Conservation (phyloP, 805 yeast species). For the Saccharomycopsis capsularis region DNA sequence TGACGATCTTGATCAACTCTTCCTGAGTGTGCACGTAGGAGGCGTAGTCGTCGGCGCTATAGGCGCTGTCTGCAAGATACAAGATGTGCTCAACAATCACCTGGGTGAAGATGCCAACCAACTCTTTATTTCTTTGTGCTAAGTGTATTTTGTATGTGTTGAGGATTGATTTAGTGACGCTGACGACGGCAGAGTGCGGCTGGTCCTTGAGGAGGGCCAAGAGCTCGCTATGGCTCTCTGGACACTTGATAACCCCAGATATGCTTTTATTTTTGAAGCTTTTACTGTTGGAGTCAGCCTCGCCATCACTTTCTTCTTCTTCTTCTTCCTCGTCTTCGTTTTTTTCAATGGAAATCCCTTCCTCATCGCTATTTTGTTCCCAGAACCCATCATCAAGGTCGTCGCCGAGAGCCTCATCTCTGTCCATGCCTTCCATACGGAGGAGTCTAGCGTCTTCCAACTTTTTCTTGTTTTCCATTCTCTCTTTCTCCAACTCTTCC, state of each 20-base stretch:
- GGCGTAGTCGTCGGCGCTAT: slow-evolving; percentile 29
- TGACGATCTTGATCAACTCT: slow-evolving; percentile 40
- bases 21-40: slow-evolving; percentile 34
- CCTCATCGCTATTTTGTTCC: slow-evolving; percentile 39
- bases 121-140: slow-evolving; percentile 76
- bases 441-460: slow-evolving; percentile 61
- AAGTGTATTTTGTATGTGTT: slow-evolving; percentile 65
- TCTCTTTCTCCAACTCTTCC: slow-evolving; percentile 59
- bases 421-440: slow-evolving; percentile 66
- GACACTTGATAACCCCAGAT: slow-evolving; percentile 34
- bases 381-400: slow-evolving; percentile 67
- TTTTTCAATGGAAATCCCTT: slow-evolving; percentile 34
- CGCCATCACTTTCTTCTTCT: slow-evolving; percentile 30
- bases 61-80: slow-evolving; percentile 36
- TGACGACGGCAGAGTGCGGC: slow-evolving; percentile 37
- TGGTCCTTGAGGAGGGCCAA: slow-evolving; percentile 30
- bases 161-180: slow-evolving; percentile 48
- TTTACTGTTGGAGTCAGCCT: slow-evolving; percentile 29
- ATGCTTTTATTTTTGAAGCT: slow-evolving; percentile 12
- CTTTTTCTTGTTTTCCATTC: slow-evolving; percentile 49
- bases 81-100: slow-evolving; percentile 59
- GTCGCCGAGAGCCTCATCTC: slow-evolving; percentile 52
- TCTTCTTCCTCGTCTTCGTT: slow-evolving; percentile 32
- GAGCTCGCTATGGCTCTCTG: slow-evolving; percentile 40
- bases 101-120: slow-evolving; percentile 54